Percentiles rank a stretch among this genome's conserved stretches.
phyloP scores from a whole-genome alignment of 441 rosid genomes.

The Arabidopsis lyrata region DNA sequence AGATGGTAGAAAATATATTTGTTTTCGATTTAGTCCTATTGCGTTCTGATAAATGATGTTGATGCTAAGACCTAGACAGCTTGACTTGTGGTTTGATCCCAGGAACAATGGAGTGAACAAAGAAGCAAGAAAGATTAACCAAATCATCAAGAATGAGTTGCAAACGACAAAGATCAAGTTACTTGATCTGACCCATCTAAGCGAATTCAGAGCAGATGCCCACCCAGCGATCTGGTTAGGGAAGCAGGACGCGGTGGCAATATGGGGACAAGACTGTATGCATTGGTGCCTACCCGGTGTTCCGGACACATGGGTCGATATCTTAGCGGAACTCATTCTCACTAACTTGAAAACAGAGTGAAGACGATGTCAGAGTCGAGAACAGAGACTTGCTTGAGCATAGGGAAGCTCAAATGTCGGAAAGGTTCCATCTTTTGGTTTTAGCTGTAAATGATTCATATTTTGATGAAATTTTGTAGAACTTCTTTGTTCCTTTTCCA shows the following conservation, averaged over 20 bases:
- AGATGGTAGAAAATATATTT: not conserved
- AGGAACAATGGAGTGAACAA: constrained; percentile 86
- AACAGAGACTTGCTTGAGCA: constrained; percentile 22
- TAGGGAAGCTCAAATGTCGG: constrained; percentile 1
- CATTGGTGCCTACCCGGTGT: constrained; percentile 99
- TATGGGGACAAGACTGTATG: constrained; percentile 99
- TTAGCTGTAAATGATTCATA: constrained; percentile 29
- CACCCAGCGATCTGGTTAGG: constrained; percentile 98
- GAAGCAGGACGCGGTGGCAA: constrained; percentile 85
- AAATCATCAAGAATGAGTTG: constrained; percentile 53
- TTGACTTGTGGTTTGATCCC: constrained; percentile 93
- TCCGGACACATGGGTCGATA: constrained; percentile 95
- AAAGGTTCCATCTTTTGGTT: constrained; percentile 27
- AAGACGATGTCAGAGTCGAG: constrained; percentile 25
- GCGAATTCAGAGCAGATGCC: constrained; percentile 94
- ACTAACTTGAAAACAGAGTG: constrained; percentile 44
- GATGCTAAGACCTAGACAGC: constrained; percentile 67
- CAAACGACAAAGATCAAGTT: constrained; percentile 58
- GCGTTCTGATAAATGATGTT: constrained; percentile 11
- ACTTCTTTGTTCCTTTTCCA: not conserved
- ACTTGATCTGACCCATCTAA: constrained; percentile 77
- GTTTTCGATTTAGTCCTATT: not conserved
- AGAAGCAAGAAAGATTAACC: constrained; percentile 81
- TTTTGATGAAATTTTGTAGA: not conserved
- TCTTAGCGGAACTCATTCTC: constrained; percentile 63